phyloP scores from a whole-genome alignment of 1,284 basidiomycete species.

The Acaromyces ingoldii region DNA sequence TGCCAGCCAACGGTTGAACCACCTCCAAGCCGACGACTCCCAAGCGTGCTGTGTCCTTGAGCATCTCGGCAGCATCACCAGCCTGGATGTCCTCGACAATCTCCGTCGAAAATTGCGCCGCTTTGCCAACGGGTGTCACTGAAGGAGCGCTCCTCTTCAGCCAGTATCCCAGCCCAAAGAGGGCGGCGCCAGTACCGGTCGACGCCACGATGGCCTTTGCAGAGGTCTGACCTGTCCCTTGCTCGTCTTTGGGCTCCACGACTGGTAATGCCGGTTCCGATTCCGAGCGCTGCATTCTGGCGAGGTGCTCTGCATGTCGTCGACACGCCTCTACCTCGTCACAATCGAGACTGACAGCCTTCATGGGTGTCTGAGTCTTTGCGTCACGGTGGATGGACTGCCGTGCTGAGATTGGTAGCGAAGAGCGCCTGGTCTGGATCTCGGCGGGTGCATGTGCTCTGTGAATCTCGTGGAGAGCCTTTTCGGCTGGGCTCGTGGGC shows the following conservation, averaged over 20 bases:
- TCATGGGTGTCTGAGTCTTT: no score
- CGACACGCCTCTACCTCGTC: constrained; percentile 23
- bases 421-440: no score
- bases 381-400: no score
- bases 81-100: not conserved
- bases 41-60: not conserved
- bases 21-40: not conserved
- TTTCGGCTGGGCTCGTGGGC: not conserved
- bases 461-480: not conserved
- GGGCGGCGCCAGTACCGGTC: no score
- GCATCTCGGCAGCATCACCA: not conserved
- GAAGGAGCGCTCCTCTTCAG: not conserved
- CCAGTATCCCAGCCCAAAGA: no score
- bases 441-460: no score
- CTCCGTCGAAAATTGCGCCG: not conserved
- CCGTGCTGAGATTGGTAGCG: no score
- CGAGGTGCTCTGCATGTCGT: constrained; percentile 14
- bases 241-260: not conserved
- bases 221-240: no score
- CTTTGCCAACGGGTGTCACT: not conserved
- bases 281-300: not conserved
- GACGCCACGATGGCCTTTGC: no score
- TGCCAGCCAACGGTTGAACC: not conserved
- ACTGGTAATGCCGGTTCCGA: not conserved
- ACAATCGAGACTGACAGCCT: constrained; percentile 32